phyloP scores from a whole-genome alignment of 1,284 basidiomycete species.

The Malassezia obtusa region DNA sequence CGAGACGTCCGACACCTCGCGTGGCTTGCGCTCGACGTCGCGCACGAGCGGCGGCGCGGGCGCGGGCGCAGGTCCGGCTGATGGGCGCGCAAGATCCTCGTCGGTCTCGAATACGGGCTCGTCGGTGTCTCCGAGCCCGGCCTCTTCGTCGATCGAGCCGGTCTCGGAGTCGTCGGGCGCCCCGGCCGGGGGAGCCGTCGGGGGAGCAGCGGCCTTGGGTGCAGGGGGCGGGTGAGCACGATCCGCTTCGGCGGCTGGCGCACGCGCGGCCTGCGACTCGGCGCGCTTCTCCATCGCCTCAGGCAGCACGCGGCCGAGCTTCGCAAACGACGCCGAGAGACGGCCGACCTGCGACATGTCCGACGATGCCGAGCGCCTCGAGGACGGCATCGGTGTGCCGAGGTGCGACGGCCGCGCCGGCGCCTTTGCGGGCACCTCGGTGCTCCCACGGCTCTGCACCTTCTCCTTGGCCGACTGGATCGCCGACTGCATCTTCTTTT shows the following conservation, averaged over 20 bases:
- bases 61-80: no score
- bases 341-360: background rate
- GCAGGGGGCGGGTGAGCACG: background rate
- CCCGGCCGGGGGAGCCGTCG: no score
- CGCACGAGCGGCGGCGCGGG: no score
- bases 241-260: no score
- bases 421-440: no score
- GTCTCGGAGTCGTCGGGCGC: background rate
- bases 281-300: background rate
- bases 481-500: no score
- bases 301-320: background rate
- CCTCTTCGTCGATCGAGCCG: background rate
- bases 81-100: background rate
- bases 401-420: no score
- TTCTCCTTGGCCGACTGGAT: background rate
- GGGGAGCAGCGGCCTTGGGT: no score
- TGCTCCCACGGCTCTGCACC: background rate
- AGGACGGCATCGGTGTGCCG: no score
- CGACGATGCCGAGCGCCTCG: no score
- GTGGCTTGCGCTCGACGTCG: no score
- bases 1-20: background rate
- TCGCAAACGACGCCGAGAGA: background rate
- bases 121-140: background rate
- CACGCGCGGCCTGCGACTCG: background rate
- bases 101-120: constrained; percentile 2